Conservation (phyloP, 2,329 filamentous ascomycete species). For the Calonectria honghensis region DNA sequence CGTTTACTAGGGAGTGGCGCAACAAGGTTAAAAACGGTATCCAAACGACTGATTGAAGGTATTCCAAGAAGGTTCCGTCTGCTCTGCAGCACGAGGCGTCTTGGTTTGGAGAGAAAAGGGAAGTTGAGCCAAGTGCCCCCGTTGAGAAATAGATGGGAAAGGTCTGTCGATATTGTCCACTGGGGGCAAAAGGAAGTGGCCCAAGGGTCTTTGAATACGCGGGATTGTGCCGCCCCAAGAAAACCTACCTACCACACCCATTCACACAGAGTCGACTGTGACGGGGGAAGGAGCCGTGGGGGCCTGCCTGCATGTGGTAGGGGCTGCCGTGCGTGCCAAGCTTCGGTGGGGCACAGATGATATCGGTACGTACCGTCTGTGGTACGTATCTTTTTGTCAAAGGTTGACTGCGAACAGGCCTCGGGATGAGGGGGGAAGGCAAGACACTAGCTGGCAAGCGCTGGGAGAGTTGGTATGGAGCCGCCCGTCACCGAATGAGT, state of each 20-base stretch:
- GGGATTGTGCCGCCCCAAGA: conserved; percentile 25
- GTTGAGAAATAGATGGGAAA: conserved; percentile 4
- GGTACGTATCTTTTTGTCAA: background rate
- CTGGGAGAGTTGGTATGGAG: background rate
- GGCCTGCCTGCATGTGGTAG: conserved; percentile 23
- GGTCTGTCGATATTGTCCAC: conserved; percentile 17
- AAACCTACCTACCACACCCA: conserved; percentile 17
- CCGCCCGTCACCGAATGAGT: background rate
- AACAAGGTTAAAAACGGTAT: conserved; percentile 20
- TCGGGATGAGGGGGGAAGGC: background rate
- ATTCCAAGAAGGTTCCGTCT: conserved; percentile 9
- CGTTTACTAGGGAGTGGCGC: conserved; percentile 6
- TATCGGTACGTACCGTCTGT: background rate
- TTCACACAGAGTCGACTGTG: conserved; percentile 1
- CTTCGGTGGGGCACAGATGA: conserved; percentile 12
- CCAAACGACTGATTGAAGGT: conserved; percentile 16
- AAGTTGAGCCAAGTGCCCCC: conserved; percentile 1
- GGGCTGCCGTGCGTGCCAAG: conserved; percentile 25
- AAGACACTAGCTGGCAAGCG: background rate
- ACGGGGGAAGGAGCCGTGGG: conserved; percentile 25
- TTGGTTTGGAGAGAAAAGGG: conserved; percentile 5
- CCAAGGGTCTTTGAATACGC: conserved; percentile 28
- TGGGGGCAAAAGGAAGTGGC: conserved; percentile 22
- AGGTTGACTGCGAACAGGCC: conserved; percentile 13
- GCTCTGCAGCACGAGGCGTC: conserved; percentile 21